These are phyloP conservation scores for Volvox africanus DNA, from an alignment of 139 green algal genomes.

Conservation along the genomic window DNA sequence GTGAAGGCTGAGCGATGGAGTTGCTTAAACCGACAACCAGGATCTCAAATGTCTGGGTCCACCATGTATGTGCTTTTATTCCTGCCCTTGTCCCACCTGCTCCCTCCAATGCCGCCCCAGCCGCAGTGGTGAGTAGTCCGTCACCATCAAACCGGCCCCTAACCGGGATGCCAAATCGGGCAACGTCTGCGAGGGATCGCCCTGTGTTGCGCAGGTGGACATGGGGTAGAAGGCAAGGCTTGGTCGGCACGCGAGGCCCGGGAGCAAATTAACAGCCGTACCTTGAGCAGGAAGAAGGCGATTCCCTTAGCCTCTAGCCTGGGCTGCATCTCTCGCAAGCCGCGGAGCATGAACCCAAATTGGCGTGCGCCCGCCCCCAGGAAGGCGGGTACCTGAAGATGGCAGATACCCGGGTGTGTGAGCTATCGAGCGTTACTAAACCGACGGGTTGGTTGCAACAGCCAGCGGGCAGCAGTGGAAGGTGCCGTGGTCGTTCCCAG, in stretches of 20 bases:
- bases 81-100: slow-evolving; percentile 53
- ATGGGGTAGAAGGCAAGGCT: no score
- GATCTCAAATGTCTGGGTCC: not conserved
- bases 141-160: slow-evolving; percentile 87
- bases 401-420: no score
- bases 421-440: no score
- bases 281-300: slow-evolving; percentile 84
- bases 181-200: slow-evolving; percentile 82
- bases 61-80: not conserved
- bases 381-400: slow-evolving; percentile 74
- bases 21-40: not conserved
- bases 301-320: slow-evolving; percentile 76
- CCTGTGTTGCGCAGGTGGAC: slow-evolving; percentile 41
- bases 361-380: slow-evolving; percentile 83
- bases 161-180: slow-evolving; percentile 75
- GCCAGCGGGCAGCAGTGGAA: no score
- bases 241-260: no score
- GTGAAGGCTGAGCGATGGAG: not conserved
- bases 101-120: slow-evolving; percentile 83
- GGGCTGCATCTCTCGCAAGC: slow-evolving; percentile 67
- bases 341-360: slow-evolving; percentile 90
- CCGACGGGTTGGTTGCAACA: no score
- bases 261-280: not conserved
- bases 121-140: slow-evolving; percentile 89
- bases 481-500: no score